Conservation (phyloP, 352 stramenopile genomes). For the Pythium aristosporum region DNA sequence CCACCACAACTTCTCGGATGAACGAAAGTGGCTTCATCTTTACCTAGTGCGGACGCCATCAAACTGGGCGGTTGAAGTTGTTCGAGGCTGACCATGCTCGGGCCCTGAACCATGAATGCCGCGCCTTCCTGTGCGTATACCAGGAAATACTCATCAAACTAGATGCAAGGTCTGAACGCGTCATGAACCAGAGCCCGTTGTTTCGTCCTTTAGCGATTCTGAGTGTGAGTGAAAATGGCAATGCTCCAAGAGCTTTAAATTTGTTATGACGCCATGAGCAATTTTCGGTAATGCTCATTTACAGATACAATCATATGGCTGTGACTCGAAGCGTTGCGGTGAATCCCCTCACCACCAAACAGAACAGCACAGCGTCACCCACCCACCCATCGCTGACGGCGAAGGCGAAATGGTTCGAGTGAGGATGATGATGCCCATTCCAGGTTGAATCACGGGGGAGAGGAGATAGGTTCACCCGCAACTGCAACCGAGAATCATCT, state of each 20-base stretch:
- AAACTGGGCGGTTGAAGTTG: constrained; percentile 14
- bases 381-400: background rate
- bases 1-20: background rate
- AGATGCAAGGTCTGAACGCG: background rate
- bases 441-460: constrained; percentile 23
- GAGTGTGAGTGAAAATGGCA: too few relatives aligned
- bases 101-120: too few relatives aligned
- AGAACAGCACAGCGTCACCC: background rate
- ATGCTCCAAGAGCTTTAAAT: too few relatives aligned
- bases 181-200: background rate
- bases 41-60: background rate
- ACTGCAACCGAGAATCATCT: constrained; percentile 16
- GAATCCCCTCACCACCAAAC: too few relatives aligned
- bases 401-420: background rate
- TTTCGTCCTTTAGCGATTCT: too few relatives aligned
- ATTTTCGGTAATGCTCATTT: too few relatives aligned
- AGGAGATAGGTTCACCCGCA: constrained; percentile 6
- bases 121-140: too few relatives aligned
- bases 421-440: constrained; percentile 8
- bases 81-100: too few relatives aligned
- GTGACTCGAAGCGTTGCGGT: too few relatives aligned
- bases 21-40: constrained; percentile 17
- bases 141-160: too few relatives aligned
- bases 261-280: too few relatives aligned
- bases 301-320: too few relatives aligned